Base-by-base conservation (phyloP, 1,139 yeast species). In the Taphrina confusa region DNA sequence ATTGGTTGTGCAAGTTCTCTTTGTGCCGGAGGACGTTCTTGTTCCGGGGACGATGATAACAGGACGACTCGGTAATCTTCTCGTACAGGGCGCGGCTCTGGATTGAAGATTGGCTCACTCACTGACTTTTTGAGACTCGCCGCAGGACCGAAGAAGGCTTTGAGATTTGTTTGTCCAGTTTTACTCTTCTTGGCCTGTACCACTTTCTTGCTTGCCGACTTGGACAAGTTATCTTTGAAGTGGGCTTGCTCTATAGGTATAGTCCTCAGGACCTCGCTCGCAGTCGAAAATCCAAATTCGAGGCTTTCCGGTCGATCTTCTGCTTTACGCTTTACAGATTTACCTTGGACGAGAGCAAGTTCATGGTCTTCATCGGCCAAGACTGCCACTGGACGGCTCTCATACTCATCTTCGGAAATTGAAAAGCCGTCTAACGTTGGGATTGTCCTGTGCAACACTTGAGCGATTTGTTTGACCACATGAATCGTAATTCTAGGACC, bases 41-140 rank as follows among this genome's bases (percentile, higher is more conserved):
- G 42, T 37, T 54, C 58, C 23, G 58, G 58, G 6, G 58, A 54
- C 1, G 58, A 54, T 5, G 58, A 54, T 8, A 54, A 51, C 18
- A 33, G 20, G 22, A 54, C 36, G 3, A 34, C 34, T 5, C 42
- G 42, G 25, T 54, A 37, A 31, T 54, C 58, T 11, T 54, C 58
- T n/a, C 34, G 42, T 6, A 30, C 37, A 4, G 25, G n/a, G 23
- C 37, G 18, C 25, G 18, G 20, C 18, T 12, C 14, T 14, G 18
- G 16, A 9, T 12, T 11, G 25, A 11, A 31, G 46, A n/a, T 40
- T n/a, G 36, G 46, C 6, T 20, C 34, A 47, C 33, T n/a, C 22
- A 12, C n/a, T n/a, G 11, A n/a, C 6, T 18, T 3, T 8, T 5
- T 20, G 31, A 18, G 46, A 12, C 8, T 9, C 12, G 33, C 11